phyloP scores from a whole-genome alignment of 352 stramenopile genomes.

The Globisporangium splendens region DNA sequence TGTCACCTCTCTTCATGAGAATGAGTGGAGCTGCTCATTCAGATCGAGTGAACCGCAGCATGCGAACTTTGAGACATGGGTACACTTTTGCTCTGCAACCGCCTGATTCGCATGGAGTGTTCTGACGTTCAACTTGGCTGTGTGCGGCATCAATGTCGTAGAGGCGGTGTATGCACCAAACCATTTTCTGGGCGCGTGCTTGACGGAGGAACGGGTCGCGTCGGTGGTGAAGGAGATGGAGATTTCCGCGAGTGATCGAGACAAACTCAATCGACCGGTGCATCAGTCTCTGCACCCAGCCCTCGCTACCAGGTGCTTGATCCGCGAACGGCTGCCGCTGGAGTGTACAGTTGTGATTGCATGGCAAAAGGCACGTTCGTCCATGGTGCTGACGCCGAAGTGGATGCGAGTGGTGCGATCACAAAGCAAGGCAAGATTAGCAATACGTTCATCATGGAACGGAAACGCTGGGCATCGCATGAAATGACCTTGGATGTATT shows the following conservation, averaged over 20 bases:
- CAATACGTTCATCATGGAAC: slow-evolving; percentile 28
- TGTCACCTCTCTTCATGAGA: too few species aligned
- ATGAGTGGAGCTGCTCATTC: too few species aligned
- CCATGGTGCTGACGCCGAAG: slow-evolving; percentile 17
- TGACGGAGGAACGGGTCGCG: slow-evolving; percentile 28
- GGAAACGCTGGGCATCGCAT: slow-evolving; percentile 19
- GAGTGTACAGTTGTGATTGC: slow-evolving; percentile 13
- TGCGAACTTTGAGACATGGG: too few species aligned
- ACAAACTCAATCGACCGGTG: slow-evolving; percentile 10
- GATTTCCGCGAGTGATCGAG: slow-evolving; percentile 3
- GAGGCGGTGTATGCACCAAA: slow-evolving; percentile 17
- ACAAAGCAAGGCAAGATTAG: slow-evolving; percentile 13
- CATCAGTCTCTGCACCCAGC: slow-evolving; percentile 27
- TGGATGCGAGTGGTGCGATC: slow-evolving; percentile 19
- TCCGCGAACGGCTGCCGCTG: slow-evolving; percentile 5
- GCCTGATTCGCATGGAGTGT: not conserved
- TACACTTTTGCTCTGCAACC: too few species aligned
- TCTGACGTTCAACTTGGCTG: not conserved
- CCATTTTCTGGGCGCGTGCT: slow-evolving; percentile 29
- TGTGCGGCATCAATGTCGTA: too few species aligned
- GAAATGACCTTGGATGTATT: slow-evolving; percentile 24
- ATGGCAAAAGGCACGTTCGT: slow-evolving; percentile 10
- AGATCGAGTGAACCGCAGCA: too few species aligned
- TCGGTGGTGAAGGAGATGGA: slow-evolving; percentile 8
- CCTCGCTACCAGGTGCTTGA: slow-evolving; percentile 24